Percentiles rank a stretch among this genome's conserved stretches.
Evolutionary conservation across 805 yeast species (phyloP).

Genomic region (Candida khao-thaluensis): DNA sequence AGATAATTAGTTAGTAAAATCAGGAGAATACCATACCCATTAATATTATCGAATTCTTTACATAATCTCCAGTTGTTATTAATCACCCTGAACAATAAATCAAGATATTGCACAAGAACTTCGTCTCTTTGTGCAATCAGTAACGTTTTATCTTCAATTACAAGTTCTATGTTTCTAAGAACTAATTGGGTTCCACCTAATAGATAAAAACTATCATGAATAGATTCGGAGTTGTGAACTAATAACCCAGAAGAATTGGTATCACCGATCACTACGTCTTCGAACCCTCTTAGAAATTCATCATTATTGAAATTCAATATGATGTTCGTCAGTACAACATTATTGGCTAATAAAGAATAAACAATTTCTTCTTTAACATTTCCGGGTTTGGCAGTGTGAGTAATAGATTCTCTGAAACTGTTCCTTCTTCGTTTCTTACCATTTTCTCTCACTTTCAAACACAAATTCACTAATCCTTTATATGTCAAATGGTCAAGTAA

Average conservation of each 20-base stretch:
- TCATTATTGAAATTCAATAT: constrained; percentile 21
- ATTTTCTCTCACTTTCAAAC: constrained; percentile 31
- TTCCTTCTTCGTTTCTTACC: constrained; percentile 11
- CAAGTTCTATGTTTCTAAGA: constrained; percentile 45
- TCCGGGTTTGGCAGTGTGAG: constrained; percentile 2
- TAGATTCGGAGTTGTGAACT: constrained; percentile 25
- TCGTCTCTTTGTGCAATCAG: constrained; percentile 18
- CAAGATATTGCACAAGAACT: constrained; percentile 26
- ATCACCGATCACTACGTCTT: constrained; percentile 6
- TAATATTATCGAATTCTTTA: constrained; percentile 57
- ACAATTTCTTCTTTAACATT: constrained; percentile 15
- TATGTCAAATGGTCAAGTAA: constrained; percentile 41
- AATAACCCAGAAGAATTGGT: too few species aligned
- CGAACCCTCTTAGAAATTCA: constrained; percentile 12
- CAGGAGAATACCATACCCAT: constrained; percentile 60
- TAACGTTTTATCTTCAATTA: constrained; percentile 20
- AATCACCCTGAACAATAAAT: constrained; percentile 43
- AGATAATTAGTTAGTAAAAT: constrained; percentile 52
- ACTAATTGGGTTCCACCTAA: constrained; percentile 54
- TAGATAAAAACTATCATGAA: constrained; percentile 36
- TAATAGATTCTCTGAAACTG: constrained; percentile 10
- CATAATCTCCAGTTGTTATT: constrained; percentile 49
- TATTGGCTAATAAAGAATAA: constrained; percentile 10
- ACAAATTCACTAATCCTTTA: constrained; percentile 34
- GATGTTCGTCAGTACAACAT: constrained; percentile 19